Percentiles rank a stretch among this genome's conserved stretches.
Conservation (phyloP, 2,329 filamentous ascomycete genomes). For the Cryphonectria carpinicola region DNA sequence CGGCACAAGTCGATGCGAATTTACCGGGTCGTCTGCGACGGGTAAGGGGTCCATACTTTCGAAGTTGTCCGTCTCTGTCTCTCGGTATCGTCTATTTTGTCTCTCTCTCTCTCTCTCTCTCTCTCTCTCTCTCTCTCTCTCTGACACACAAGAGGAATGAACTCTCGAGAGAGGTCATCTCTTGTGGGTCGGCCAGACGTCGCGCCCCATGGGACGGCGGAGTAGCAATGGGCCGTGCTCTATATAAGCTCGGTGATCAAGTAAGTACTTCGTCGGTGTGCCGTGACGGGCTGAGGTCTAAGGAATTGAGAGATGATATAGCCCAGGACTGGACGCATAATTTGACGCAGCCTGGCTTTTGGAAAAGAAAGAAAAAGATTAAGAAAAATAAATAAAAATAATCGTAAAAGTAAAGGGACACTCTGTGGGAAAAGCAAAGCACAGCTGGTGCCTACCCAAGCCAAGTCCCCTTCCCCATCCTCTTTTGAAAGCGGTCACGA, state of each 20-base stretch:
- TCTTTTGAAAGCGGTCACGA: background rate
- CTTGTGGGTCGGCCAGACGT: background rate
- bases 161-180: background rate
- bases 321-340: background rate
- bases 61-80: background rate
- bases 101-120: background rate
- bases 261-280: background rate
- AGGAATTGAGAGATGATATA: background rate
- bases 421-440: background rate
- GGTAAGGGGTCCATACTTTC: conserved; percentile 1
- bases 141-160: background rate
- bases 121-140: background rate
- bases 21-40: background rate
- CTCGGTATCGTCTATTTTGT: too few species aligned
- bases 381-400: background rate
- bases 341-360: background rate
- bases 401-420: background rate
- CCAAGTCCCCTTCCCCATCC: background rate
- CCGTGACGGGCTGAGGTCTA: background rate
- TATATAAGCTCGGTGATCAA: background rate
- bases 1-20: conserved; percentile 7
- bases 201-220: background rate
- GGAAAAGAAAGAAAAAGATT: background rate
- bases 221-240: background rate
- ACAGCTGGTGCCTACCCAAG: background rate